Conservation (phyloP, 306 rosid species). For the Rosa lucieae region DNA sequence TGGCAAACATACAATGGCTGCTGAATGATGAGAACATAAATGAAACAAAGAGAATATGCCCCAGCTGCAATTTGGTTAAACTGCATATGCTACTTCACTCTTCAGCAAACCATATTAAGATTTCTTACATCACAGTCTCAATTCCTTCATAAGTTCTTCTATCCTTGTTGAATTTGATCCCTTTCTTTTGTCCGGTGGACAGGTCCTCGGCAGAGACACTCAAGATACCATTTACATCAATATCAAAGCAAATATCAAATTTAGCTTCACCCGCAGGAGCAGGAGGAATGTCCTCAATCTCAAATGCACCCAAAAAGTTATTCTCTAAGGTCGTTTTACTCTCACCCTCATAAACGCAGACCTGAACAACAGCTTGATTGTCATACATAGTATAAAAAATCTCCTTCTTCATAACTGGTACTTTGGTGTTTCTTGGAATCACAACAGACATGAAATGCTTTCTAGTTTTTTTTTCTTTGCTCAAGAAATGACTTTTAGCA, state of each 20-base stretch:
- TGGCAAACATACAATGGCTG: no score
- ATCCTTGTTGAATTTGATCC: background rate
- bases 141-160: background rate
- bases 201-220: background rate
- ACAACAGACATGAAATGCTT: background rate
- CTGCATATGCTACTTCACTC: no score
- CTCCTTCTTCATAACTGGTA: background rate
- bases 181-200: background rate
- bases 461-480: background rate
- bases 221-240: background rate
- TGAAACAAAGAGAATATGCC: no score
- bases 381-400: background rate
- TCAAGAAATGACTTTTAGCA: no score
- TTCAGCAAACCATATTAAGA: no score
- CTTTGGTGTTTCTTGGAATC: background rate
- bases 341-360: constrained; percentile 7
- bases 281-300: background rate
- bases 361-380: background rate
- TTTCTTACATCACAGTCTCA: background rate
- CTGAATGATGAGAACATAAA: no score
- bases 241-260: background rate
- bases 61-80: no score
- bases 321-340: background rate
- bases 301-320: background rate
- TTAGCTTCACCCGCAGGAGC: background rate